Conservation (phyloP, 805 yeast species). For the Candida mattraensis region DNA sequence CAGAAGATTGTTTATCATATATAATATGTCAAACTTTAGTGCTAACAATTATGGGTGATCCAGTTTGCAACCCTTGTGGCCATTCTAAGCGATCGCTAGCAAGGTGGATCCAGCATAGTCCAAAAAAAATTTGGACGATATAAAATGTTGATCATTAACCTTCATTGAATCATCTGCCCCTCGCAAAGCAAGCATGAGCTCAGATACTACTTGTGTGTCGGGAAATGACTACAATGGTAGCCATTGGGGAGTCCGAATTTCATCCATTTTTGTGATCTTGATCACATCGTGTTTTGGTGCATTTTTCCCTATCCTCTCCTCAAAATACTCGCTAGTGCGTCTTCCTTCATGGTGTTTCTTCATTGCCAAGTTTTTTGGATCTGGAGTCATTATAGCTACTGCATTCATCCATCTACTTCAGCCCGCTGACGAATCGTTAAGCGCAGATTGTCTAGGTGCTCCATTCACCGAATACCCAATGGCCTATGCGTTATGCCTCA, state of each 20-base stretch:
- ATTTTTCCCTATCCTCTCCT: slow-evolving; percentile 60
- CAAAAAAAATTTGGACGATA: too few species aligned
- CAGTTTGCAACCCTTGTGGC: too few species aligned
- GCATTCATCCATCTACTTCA: slow-evolving; percentile 72
- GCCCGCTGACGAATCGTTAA: slow-evolving; percentile 62
- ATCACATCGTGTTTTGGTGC: slow-evolving; percentile 57
- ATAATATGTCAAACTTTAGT: too few species aligned
- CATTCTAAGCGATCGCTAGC: too few species aligned
- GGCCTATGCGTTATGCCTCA: slow-evolving; percentile 52
- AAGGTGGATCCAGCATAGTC: too few species aligned
- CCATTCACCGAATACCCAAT: slow-evolving; percentile 51
- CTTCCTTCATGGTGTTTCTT: slow-evolving; percentile 63
- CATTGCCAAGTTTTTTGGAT: slow-evolving; percentile 71
- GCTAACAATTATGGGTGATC: too few species aligned
- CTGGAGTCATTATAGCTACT: slow-evolving; percentile 80
- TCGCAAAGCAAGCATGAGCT: too few species aligned
- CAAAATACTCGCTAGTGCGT: slow-evolving; percentile 54
- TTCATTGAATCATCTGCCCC: too few species aligned
- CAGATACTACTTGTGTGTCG: slow-evolving; percentile 13
- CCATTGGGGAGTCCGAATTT: slow-evolving; percentile 46
- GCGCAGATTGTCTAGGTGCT: slow-evolving; percentile 60
- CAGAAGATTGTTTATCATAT: too few species aligned
- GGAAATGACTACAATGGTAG: slow-evolving; percentile 24
- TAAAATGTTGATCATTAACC: too few species aligned
- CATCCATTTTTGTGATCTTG: slow-evolving; percentile 61